Evolutionary conservation across 2,329 filamentous ascomycete species (phyloP).

Genomic region (Diaporthe citrichinensis): DNA sequence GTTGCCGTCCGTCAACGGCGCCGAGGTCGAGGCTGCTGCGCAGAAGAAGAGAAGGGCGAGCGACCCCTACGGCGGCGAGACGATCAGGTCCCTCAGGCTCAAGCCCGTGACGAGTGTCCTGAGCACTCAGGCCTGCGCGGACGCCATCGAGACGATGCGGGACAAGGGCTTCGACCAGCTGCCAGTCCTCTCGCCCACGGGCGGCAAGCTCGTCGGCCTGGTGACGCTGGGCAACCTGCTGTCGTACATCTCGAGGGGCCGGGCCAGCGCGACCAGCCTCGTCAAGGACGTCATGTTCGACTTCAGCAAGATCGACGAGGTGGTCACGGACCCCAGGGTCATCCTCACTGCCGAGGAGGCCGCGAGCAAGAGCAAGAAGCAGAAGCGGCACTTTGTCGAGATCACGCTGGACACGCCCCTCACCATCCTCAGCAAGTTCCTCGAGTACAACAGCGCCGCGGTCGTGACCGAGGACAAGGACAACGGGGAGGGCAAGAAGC

Average conservation of each 20-base stretch:
- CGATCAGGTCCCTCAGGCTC: conserved; percentile 85
- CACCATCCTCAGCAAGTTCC: conserved; percentile 87
- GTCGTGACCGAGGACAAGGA: conserved; percentile 85
- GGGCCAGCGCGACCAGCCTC: conserved; percentile 79
- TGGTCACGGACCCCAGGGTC: conserved; percentile 88
- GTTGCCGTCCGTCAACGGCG: conserved; percentile 69
- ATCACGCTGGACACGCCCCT: conserved; percentile 93
- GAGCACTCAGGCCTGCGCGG: conserved; percentile 79
- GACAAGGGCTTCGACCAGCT: conserved; percentile 99
- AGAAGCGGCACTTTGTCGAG: conserved; percentile 86
- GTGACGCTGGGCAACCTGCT: conserved; percentile 96
- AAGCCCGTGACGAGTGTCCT: conserved; percentile 94
- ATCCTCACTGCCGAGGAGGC: conserved; percentile 60
- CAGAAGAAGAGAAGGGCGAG: conserved; percentile 57
- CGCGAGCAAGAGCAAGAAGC: conserved; percentile 62
- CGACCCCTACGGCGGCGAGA: conserved; percentile 83
- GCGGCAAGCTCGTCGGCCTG: conserved; percentile 85
- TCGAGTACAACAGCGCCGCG: conserved; percentile 98
- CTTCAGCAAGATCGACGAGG: conserved; percentile 88
- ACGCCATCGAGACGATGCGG: conserved; percentile 97
- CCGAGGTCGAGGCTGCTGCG: conserved; percentile 61
- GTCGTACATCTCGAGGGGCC: conserved; percentile 87
- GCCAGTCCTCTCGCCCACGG: conserved; percentile 82
- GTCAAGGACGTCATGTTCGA: conserved; percentile 97
- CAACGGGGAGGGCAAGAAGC: conserved; percentile 75